These are phyloP conservation scores for Dinochytrium kinnereticum DNA, from an alignment of 371 early-diverging fungal species.

Conservation along the genomic window DNA sequence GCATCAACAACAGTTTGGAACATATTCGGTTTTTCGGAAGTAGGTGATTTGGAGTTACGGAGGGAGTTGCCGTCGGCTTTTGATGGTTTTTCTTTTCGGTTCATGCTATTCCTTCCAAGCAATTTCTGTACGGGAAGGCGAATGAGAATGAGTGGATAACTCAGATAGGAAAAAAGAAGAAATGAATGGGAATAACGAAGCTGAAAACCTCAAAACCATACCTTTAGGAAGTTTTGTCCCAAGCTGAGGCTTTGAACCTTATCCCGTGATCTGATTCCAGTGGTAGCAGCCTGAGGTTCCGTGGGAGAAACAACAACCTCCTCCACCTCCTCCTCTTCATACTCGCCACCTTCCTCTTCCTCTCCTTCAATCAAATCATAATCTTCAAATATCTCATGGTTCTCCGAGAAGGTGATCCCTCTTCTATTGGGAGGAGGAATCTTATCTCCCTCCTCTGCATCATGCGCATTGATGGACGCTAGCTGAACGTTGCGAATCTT, in stretches of 20 bases:
- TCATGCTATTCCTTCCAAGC: conserved; percentile 9
- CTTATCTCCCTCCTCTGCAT: conserved; percentile 32
- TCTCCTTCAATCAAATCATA: conserved; percentile 36
- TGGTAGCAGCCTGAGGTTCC: neutral
- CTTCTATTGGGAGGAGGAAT: conserved; percentile 30
- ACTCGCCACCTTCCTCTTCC: conserved; percentile 21
- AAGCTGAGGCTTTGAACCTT: conserved; percentile 17
- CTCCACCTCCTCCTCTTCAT: conserved; percentile 18
- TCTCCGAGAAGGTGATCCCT: conserved; percentile 40
- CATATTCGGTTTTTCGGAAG: neutral
- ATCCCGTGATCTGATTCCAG: neutral
- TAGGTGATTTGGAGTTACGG: conserved; percentile 2
- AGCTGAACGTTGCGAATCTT: conserved; percentile 71
- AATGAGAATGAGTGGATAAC: too few relatives aligned
- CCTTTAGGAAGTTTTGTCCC: conserved; percentile 19
- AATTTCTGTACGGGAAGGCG: conserved; percentile 4
- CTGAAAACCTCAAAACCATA: neutral
- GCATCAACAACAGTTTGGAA: neutral
- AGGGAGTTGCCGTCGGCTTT: conserved; percentile 5
- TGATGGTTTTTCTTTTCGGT: conserved; percentile 1
- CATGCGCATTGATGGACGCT: conserved; percentile 30
- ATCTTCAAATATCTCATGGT: conserved; percentile 35
- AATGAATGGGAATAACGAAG: neutral
- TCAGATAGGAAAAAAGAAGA: too few relatives aligned
- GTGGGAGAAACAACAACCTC: conserved; percentile 5